Evolutionary conservation across 768 basidiomycete genomes (phyloP).

Genomic region (Pleurotus tuoliensis): DNA sequence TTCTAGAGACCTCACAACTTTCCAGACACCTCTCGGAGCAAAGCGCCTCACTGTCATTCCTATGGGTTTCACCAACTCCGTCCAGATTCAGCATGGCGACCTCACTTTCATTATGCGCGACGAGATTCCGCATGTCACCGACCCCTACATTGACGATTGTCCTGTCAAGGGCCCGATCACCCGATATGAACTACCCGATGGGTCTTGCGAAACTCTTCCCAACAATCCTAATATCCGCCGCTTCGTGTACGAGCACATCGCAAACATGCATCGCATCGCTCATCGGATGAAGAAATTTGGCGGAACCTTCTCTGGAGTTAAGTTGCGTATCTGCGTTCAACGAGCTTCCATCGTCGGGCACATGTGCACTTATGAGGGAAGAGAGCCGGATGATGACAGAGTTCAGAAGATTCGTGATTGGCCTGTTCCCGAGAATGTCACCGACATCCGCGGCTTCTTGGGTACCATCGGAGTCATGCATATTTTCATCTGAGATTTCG

Average conservation of each 20-base stretch:
- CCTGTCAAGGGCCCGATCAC: no score
- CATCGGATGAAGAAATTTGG: slow-evolving; percentile 33
- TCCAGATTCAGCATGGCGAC: slow-evolving; percentile 36
- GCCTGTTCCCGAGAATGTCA: slow-evolving; percentile 16
- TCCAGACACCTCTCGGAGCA: slow-evolving; percentile 30
- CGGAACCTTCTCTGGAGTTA: slow-evolving; percentile 32
- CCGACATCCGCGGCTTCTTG: slow-evolving; percentile 26
- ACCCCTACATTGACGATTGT: no score
- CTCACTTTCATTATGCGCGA: slow-evolving; percentile 30
- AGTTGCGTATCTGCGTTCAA: slow-evolving; percentile 18
- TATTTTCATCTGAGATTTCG: no score
- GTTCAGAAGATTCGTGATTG: slow-evolving; percentile 19
- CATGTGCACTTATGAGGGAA: no score
- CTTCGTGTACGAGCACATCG: slow-evolving; percentile 37
- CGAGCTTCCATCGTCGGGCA: no score
- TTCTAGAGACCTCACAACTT: slow-evolving; percentile 35
- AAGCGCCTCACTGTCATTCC: slow-evolving; percentile 26
- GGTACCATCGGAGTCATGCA: slow-evolving; percentile 9
- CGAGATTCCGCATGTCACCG: slow-evolving; percentile 23
- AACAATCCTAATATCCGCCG: neutral
- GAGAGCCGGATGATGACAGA: neutral
- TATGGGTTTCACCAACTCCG: slow-evolving; percentile 36
- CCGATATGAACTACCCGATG: no score
- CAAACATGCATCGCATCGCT: slow-evolving; percentile 29
- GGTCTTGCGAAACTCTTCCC: no score